Conservation (phyloP, 768 basidiomycete genomes). For the Termitomyces sp. region DNA sequence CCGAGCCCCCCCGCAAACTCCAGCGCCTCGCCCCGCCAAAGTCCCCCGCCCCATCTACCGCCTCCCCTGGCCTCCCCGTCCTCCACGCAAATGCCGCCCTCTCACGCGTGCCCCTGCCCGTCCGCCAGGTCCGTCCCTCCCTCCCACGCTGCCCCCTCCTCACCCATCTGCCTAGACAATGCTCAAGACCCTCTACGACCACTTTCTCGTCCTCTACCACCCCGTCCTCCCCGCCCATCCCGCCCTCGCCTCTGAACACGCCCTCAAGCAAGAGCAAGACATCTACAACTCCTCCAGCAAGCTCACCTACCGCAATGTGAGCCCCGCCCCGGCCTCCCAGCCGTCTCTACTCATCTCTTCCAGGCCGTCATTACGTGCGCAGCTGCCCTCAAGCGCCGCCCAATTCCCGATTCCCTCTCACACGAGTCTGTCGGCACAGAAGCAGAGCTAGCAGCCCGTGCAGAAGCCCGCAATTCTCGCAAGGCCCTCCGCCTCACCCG, state of each 20-base stretch:
- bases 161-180: constrained; percentile 42
- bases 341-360: constrained; percentile 5
- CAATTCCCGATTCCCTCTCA: constrained; percentile 46
- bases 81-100: constrained; percentile 61
- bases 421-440: constrained; percentile 81
- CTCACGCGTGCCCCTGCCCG: constrained; percentile 67
- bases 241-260: constrained; percentile 67
- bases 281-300: constrained; percentile 72
- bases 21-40: constrained; percentile 43
- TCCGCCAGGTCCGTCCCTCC: constrained; percentile 54
- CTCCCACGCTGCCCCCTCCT: constrained; percentile 4
- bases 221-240: constrained; percentile 47
- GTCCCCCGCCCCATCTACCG: not conserved
- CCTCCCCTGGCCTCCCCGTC: constrained; percentile 46
- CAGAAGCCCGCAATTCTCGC: constrained; percentile 48
- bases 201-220: constrained; percentile 66
- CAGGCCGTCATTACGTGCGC: constrained; percentile 49
- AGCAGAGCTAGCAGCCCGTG: constrained; percentile 49
- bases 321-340: constrained; percentile 13
- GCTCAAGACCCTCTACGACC: constrained; percentile 70
- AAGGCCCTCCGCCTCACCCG: constrained; percentile 48
- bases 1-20: constrained; percentile 55
- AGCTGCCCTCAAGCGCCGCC: constrained; percentile 42
- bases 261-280: constrained; percentile 76
- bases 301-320: constrained; percentile 77